phyloP scores from a whole-genome alignment of 176 grass and related monocot genomes.

The Guadua angustifolia region DNA sequence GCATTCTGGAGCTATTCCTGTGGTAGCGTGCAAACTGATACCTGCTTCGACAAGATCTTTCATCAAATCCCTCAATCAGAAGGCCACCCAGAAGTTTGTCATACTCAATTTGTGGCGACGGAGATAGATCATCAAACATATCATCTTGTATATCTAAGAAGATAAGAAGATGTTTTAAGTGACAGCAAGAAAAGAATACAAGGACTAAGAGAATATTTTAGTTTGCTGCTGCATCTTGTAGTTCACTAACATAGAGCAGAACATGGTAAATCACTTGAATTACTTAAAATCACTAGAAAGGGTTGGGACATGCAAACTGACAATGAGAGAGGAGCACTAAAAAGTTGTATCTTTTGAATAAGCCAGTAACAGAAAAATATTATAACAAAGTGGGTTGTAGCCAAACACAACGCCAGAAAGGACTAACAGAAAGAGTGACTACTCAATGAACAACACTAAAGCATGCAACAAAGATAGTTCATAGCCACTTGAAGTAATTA shows the following conservation, averaged over 20 bases:
- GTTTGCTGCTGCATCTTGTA: neutral
- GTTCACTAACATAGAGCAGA: slow-evolving; percentile 1
- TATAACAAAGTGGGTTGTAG: neutral
- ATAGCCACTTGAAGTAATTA: neutral
- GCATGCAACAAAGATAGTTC: neutral
- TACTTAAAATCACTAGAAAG: neutral
- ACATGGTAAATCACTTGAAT: neutral
- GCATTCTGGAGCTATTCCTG: slow-evolving; percentile 48
- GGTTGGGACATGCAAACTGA: neutral
- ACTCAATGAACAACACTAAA: neutral
- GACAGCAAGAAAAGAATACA: slow-evolving; percentile 11
- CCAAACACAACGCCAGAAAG: slow-evolving; percentile 17
- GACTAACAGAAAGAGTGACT: slow-evolving; percentile 18
- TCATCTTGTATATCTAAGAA: slow-evolving; percentile 52
- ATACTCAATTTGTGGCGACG: slow-evolving; percentile 38
- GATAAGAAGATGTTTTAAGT: neutral
- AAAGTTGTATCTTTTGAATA: neutral
- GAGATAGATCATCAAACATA: slow-evolving; percentile 41
- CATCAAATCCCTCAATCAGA: slow-evolving; percentile 66
- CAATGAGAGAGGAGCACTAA: neutral
- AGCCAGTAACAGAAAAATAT: neutral
- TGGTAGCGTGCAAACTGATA: slow-evolving; percentile 69
- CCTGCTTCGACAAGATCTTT: slow-evolving; percentile 73
- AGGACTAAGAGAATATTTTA: neutral
- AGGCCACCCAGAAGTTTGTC: slow-evolving; percentile 73